Evolutionary conservation across 2,329 filamentous ascomycete genomes (phyloP).

Genomic region (Emericellopsis atlantica): DNA sequence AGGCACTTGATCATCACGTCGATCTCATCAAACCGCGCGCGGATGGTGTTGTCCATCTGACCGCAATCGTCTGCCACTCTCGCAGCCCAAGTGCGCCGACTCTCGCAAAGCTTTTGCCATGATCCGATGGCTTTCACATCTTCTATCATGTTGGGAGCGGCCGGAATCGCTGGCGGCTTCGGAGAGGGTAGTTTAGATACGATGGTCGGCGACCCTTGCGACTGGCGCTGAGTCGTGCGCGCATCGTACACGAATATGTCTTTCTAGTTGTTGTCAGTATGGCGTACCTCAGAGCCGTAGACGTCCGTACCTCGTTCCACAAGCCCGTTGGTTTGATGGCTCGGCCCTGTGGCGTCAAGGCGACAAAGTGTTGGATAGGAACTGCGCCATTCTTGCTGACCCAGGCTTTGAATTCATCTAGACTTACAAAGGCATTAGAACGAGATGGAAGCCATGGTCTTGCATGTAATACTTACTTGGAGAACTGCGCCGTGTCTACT

Average conservation of each 20-base stretch:
- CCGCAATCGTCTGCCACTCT: slow-evolving; percentile 57
- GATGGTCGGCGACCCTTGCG: slow-evolving; percentile 24
- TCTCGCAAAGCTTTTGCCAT: slow-evolving; percentile 81
- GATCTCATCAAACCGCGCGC: slow-evolving; percentile 59
- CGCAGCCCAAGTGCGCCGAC: slow-evolving; percentile 68
- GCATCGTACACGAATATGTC: slow-evolving; percentile 92
- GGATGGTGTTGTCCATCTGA: slow-evolving; percentile 47
- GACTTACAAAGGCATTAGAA: slow-evolving; percentile 29
- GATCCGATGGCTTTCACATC: slow-evolving; percentile 69
- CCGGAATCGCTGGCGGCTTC: slow-evolving; percentile 43
- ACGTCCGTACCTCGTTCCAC: slow-evolving; percentile 53
- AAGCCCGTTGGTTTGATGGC: slow-evolving; percentile 72
- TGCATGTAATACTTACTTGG: slow-evolving; percentile 40
- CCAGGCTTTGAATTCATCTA: slow-evolving; percentile 78
- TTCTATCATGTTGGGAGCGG: slow-evolving; percentile 70
- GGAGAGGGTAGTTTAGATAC: slow-evolving; percentile 37
- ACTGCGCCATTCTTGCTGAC: slow-evolving; percentile 66
- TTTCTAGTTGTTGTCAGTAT: slow-evolving; percentile 35
- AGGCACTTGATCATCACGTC: slow-evolving; percentile 68
- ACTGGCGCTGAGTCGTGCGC: slow-evolving; percentile 50
- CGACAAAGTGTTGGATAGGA: slow-evolving; percentile 65
- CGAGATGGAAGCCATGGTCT: not conserved
- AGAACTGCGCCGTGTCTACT: slow-evolving; percentile 63
- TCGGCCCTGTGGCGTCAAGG: slow-evolving; percentile 75
- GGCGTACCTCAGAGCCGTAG: not conserved